These are phyloP conservation scores for Talaromyces sp. DNA, from an alignment of 2,329 filamentous ascomycete genomes.

Conservation along the genomic window DNA sequence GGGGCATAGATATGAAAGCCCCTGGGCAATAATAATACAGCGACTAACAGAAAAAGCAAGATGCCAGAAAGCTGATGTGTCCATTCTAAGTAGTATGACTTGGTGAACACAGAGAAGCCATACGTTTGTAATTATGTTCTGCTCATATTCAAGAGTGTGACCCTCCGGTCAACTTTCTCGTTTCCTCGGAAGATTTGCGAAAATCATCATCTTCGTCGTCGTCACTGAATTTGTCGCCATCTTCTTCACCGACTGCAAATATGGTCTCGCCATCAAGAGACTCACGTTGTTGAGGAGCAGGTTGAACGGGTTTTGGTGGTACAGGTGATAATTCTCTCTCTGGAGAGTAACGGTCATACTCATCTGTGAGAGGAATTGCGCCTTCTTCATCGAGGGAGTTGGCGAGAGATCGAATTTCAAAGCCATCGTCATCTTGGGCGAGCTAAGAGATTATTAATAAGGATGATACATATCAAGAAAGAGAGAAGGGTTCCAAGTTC, in stretches of 20 bases:
- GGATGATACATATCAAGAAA: constrained; percentile 13
- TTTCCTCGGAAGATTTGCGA: constrained; percentile 47
- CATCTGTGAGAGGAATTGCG: constrained; percentile 38
- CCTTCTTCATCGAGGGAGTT: constrained; percentile 67
- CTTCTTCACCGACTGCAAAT: constrained; percentile 82
- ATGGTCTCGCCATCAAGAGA: constrained; percentile 87
- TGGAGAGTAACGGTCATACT: constrained; percentile 26
- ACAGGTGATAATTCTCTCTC: constrained; percentile 39
- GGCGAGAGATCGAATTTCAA: constrained; percentile 90
- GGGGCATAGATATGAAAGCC: neutral
- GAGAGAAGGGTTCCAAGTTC: neutral
- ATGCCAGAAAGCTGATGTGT: neutral
- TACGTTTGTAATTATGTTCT: neutral
- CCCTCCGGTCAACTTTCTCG: constrained; percentile 47
- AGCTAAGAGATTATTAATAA: constrained; percentile 52
- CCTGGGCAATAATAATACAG: constrained; percentile 8
- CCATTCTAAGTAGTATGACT: neutral
- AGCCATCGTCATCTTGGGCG: constrained; percentile 96
- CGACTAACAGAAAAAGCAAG: neutral
- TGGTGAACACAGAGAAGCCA: neutral
- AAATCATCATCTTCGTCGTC: constrained; percentile 57
- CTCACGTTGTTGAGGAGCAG: constrained; percentile 52
- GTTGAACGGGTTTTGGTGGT: constrained; percentile 51
- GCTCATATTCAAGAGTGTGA: neutral
- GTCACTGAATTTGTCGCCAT: constrained; percentile 76